phyloP scores from a whole-genome alignment of 208 protist species.

The Crithidia bombi region DNA sequence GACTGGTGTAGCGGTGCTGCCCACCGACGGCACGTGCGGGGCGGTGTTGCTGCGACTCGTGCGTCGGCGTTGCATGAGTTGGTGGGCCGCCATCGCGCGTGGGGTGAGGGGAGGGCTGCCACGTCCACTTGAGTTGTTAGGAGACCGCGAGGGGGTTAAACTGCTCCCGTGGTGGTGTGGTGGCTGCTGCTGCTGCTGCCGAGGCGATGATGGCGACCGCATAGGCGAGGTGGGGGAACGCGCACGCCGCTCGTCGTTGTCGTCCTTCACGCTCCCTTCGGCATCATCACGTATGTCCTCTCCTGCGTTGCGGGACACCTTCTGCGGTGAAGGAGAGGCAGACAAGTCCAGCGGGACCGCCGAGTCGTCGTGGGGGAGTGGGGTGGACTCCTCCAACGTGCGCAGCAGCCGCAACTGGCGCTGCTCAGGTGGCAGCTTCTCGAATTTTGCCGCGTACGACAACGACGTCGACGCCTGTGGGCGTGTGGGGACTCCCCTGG shows the following conservation, averaged over 20 bases:
- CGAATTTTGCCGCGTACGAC: slow-evolving; percentile 26
- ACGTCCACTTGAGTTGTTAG: slow-evolving; percentile 23
- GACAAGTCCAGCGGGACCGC: neutral
- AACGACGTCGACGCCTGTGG: neutral
- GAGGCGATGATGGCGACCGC: neutral
- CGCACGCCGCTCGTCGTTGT: neutral
- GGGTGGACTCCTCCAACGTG: slow-evolving; percentile 11
- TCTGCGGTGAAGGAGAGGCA: neutral
- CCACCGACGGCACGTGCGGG: slow-evolving; percentile 27
- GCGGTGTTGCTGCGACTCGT: slow-evolving; percentile 34
- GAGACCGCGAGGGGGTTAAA: slow-evolving; percentile 7
- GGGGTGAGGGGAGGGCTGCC: slow-evolving; percentile 33
- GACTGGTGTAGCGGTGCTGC: neutral
- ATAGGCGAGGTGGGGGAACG: neutral
- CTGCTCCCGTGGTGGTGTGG: neutral
- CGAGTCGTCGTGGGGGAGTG: neutral
- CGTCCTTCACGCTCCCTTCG: neutral
- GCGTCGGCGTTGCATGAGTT: slow-evolving; percentile 38
- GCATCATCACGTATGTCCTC: neutral
- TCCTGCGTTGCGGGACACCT: neutral
- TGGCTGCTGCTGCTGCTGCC: neutral
- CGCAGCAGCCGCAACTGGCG: slow-evolving; percentile 31
- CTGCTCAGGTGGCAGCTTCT: slow-evolving; percentile 26
- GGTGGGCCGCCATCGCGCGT: slow-evolving; percentile 34
- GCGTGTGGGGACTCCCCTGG: neutral